Conservation (phyloP, 371 early-diverging fungal genomes). For the Mucor lusitanicus region DNA sequence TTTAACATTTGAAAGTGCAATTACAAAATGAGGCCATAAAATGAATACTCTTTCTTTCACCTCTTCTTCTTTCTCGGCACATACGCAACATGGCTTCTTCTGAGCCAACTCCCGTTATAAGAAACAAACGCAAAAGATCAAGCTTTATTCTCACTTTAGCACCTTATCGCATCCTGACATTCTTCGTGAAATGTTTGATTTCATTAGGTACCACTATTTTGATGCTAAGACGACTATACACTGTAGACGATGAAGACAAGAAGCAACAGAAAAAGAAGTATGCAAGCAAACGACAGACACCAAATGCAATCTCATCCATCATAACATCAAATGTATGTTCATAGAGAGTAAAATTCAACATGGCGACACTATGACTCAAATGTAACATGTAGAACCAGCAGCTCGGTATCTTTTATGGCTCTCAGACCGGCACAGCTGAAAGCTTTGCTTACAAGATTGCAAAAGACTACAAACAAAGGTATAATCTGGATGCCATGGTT, state of each 20-base stretch:
- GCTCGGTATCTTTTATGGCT: slow-evolving; percentile 87
- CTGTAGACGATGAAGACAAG: not conserved
- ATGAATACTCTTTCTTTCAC: not conserved
- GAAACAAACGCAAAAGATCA: not conserved
- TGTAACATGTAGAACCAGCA: slow-evolving; percentile 55
- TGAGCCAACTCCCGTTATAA: not conserved
- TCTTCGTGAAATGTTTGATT: slow-evolving; percentile 32
- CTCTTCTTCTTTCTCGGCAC: not conserved
- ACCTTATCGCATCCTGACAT: slow-evolving; percentile 30
- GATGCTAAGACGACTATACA: not conserved
- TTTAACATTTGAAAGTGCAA: not conserved
- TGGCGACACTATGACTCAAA: not conserved
- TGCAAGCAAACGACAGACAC: not conserved
- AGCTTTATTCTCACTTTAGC: slow-evolving; percentile 29
- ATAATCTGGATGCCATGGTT: slow-evolving; percentile 74
- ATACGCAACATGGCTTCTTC: not conserved
- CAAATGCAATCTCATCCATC: not conserved
- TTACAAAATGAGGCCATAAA: not conserved
- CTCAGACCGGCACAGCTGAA: slow-evolving; percentile 97
- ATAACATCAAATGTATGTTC: not conserved
- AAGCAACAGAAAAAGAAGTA: not conserved
- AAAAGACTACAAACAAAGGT: slow-evolving; percentile 78
- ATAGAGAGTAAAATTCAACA: slow-evolving; percentile 22
- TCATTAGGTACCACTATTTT: slow-evolving; percentile 20
- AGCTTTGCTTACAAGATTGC: slow-evolving; percentile 87